Percentiles rank a stretch among this genome's conserved stretches.
Conservation (phyloP, 441 rosid genomes). For the Pelargonium australe region DNA sequence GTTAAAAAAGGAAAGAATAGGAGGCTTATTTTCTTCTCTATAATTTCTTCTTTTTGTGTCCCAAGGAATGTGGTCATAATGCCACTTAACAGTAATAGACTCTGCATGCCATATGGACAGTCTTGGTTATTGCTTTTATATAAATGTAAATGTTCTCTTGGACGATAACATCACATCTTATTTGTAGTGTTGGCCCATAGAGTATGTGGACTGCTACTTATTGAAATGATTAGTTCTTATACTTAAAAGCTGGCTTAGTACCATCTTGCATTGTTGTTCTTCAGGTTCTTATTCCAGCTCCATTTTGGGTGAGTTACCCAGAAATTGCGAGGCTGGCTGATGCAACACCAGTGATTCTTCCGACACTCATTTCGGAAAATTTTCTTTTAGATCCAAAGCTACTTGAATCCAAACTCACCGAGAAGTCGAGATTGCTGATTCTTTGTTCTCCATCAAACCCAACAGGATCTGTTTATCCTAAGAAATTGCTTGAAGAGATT, state of each 20-base stretch:
- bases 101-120: no score
- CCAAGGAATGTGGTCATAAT: no score
- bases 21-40: no score
- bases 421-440: constrained; percentile 75
- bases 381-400: constrained; percentile 79
- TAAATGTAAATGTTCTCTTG: no score
- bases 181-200: no score
- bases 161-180: no score
- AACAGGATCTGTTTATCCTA: constrained; percentile 93
- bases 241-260: no score
- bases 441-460: constrained; percentile 97
- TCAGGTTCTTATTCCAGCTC: constrained; percentile 93
- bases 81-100: no score
- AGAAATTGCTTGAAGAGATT: constrained; percentile 78
- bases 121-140: no score
- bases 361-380: constrained; percentile 62
- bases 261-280: neutral
- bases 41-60: no score
- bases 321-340: constrained; percentile 91
- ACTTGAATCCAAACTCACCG: constrained; percentile 64
- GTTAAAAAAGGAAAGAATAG: no score
- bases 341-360: constrained; percentile 91
- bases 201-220: no score
- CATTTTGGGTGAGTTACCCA: constrained; percentile 96
- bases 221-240: neutral